Conservation (phyloP, 352 stramenopile genomes). For the Pythium myriotylum region DNA sequence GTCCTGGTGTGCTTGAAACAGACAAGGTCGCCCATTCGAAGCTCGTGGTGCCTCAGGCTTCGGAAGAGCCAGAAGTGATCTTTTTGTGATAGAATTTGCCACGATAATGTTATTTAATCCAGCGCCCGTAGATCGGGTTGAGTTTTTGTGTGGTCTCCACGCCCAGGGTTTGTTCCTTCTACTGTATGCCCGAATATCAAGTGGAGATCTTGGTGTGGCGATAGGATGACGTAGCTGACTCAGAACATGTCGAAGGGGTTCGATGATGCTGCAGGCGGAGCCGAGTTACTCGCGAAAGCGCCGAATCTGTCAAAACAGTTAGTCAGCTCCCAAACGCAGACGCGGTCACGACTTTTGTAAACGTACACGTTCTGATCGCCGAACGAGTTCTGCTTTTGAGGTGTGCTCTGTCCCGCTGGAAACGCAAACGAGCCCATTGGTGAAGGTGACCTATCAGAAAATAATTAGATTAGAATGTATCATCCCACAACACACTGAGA, state of each 20-base stretch:
- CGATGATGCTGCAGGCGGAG: constrained; percentile 37
- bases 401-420: constrained; percentile 28
- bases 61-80: constrained; percentile 9
- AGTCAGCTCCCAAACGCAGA: neutral
- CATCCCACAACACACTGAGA: no score
- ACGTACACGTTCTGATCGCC: constrained; percentile 53
- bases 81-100: constrained; percentile 6
- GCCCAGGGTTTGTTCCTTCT: no score
- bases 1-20: no score
- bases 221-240: neutral
- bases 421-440: constrained; percentile 48
- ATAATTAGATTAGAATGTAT: no score
- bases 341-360: neutral
- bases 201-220: no score
- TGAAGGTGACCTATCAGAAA: constrained; percentile 25
- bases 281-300: constrained; percentile 45
- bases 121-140: neutral
- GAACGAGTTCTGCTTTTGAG: constrained; percentile 40
- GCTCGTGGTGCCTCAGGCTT: neutral
- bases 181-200: no score
- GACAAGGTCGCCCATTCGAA: no score
- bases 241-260: constrained; percentile 90
- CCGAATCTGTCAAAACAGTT: constrained; percentile 41
- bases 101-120: constrained; percentile 24
- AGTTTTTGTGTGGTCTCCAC: no score